Evolutionary conservation across 83 land plant species (phyloP).

Genomic region (Larix sibirica): DNA sequence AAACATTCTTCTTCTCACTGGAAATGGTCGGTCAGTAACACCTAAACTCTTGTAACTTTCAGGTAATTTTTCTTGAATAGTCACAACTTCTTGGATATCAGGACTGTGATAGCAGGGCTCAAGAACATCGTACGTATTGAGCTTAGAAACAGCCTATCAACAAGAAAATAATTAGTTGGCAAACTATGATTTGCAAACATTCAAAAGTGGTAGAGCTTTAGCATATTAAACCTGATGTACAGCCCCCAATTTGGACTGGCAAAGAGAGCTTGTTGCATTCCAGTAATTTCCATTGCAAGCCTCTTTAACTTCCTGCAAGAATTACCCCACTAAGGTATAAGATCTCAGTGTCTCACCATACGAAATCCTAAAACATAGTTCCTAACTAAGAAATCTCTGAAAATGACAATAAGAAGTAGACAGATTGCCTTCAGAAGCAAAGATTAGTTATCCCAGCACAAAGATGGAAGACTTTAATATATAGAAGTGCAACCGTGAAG

Average conservation of each 20-base stretch:
- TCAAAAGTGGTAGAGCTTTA: too few species aligned
- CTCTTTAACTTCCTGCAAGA: constrained; percentile 13
- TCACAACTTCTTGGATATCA: background rate
- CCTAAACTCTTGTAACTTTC: constrained; percentile 34
- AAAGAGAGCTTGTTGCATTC: constrained; percentile 28
- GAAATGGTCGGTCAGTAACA: constrained; percentile 24
- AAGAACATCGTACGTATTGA: constrained; percentile 39
- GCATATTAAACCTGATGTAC: constrained; percentile 19
- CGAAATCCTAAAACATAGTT: too few species aligned
- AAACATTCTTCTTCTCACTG: constrained; percentile 39
- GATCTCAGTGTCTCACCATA: background rate
- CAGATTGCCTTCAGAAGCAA: too few species aligned
- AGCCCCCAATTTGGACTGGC: constrained; percentile 10
- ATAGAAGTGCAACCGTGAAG: too few species aligned
- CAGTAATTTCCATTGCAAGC: constrained; percentile 42
- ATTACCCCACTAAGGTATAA: background rate
- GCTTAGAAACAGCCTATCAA: constrained; percentile 16
- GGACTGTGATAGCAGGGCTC: constrained; percentile 42
- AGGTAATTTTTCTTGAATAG: constrained; percentile 19
- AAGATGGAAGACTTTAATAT: too few species aligned
- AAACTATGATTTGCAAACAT: too few species aligned
- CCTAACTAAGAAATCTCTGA: too few species aligned
- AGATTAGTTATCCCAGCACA: too few species aligned
- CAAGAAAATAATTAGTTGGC: background rate
- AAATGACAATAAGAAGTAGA: too few species aligned